Conservation (phyloP, 2,329 filamentous ascomycete genomes). For the Colletotrichum filicis region DNA sequence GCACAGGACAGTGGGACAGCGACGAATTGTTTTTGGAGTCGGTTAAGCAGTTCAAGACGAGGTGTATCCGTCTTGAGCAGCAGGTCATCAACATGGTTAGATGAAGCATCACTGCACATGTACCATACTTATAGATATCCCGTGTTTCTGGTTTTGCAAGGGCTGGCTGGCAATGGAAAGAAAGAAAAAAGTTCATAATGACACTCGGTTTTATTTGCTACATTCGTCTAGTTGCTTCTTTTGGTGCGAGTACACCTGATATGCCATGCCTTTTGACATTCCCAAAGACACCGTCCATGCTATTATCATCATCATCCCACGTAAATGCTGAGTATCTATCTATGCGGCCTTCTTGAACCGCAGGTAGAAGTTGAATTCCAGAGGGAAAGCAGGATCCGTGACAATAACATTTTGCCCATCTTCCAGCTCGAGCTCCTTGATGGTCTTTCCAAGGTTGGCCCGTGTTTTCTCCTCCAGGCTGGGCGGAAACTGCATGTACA, state of each 20-base stretch:
- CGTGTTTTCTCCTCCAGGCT: constrained; percentile 86
- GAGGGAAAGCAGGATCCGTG: constrained; percentile 88
- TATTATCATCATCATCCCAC: constrained; percentile 23
- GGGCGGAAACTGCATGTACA: constrained; percentile 89
- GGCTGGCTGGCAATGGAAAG: constrained; percentile 31
- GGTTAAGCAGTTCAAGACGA: constrained; percentile 84
- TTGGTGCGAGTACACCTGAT: neutral
- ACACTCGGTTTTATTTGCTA: constrained; percentile 2
- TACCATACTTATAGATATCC: constrained; percentile 36
- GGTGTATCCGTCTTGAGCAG: constrained; percentile 79
- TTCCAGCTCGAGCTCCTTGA: constrained; percentile 77
- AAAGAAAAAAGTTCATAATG: constrained; percentile 32
- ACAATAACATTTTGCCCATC: constrained; percentile 92
- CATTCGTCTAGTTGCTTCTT: neutral
- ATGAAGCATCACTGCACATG: constrained; percentile 44
- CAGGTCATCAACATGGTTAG: constrained; percentile 74
- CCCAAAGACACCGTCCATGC: neutral
- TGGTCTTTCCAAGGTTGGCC: constrained; percentile 81
- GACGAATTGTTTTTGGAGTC: constrained; percentile 94
- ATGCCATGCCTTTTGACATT: neutral
- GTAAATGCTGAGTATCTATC: neutral
- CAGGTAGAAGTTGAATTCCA: constrained; percentile 71
- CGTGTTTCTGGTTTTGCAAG: constrained; percentile 28
- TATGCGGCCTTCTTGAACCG: constrained; percentile 52
- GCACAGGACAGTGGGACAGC: constrained; percentile 93